These are phyloP conservation scores for Penicillium digitatum DNA, from an alignment of 2,329 filamentous ascomycete genomes.

Conservation along the genomic window DNA sequence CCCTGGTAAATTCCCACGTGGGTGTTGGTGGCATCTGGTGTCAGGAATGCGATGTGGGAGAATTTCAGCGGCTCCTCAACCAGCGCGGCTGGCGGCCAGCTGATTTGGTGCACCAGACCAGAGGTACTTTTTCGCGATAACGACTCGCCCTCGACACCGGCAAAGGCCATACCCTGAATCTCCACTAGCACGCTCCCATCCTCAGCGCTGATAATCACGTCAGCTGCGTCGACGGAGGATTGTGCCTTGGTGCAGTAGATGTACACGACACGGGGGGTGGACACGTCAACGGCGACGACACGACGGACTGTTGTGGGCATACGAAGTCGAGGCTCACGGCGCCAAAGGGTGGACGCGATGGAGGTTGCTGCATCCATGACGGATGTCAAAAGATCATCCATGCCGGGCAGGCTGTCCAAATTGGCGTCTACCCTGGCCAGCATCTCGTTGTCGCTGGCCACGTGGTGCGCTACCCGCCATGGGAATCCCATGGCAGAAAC, in stretches of 20 bases:
- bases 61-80: neutral
- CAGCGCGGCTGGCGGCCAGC: neutral
- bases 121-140: neutral
- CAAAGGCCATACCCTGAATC: neutral
- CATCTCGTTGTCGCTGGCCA: neutral
- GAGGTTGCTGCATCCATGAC: neutral
- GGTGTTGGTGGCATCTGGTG: neutral
- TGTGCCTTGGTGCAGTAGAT: neutral
- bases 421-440: neutral
- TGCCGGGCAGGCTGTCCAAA: neutral
- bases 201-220: neutral
- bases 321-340: neutral
- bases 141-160: neutral
- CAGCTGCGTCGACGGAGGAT: neutral
- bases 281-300: neutral
- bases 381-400: neutral
- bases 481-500: neutral
- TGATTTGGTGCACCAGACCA: neutral
- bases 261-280: neutral
- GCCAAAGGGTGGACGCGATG: neutral
- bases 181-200: neutral
- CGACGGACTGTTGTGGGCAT: neutral
- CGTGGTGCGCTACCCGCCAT: neutral
- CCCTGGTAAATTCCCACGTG: neutral
- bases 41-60: neutral